Conservation (phyloP, 2,329 filamentous ascomycete genomes). For the Talaromyces sp. region DNA sequence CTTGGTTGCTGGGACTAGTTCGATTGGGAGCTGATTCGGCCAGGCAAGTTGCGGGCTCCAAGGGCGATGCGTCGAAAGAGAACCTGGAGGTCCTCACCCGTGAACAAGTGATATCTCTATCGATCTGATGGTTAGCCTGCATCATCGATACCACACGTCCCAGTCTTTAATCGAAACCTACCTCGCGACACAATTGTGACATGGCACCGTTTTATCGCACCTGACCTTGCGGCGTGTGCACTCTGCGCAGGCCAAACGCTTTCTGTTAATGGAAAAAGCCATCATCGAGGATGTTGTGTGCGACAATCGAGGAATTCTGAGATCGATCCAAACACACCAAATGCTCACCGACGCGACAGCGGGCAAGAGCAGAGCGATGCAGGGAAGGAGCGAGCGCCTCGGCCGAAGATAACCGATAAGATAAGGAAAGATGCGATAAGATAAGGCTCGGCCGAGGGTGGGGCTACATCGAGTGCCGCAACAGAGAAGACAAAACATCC, state of each 20-base stretch:
- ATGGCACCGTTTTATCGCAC: slow-evolving; percentile 7
- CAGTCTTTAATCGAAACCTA: not conserved
- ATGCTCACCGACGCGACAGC: not conserved
- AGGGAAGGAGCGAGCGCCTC: too few relatives aligned
- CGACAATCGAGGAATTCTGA: too few relatives aligned
- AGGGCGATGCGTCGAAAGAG: not conserved
- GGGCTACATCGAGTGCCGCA: not conserved
- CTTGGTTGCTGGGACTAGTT: not conserved
- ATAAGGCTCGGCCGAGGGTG: slow-evolving; percentile 8
- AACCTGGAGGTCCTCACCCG: not conserved
- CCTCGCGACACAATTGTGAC: slow-evolving; percentile 7
- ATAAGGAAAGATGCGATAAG: not conserved
- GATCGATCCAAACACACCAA: too few relatives aligned
- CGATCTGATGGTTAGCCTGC: too few relatives aligned
- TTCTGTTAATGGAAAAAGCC: slow-evolving; percentile 7
- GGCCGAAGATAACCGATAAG: not conserved
- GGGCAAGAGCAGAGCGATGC: not conserved
- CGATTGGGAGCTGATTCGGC: not conserved
- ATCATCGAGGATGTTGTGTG: not conserved
- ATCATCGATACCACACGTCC: too few relatives aligned
- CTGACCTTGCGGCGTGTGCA: slow-evolving; percentile 6
- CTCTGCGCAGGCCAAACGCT: slow-evolving; percentile 4
- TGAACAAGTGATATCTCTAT: slow-evolving; percentile 1
- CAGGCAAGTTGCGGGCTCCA: not conserved
- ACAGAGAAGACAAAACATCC: too few relatives aligned